Conservation (phyloP, 768 basidiomycete species). For the Mycena pura region DNA sequence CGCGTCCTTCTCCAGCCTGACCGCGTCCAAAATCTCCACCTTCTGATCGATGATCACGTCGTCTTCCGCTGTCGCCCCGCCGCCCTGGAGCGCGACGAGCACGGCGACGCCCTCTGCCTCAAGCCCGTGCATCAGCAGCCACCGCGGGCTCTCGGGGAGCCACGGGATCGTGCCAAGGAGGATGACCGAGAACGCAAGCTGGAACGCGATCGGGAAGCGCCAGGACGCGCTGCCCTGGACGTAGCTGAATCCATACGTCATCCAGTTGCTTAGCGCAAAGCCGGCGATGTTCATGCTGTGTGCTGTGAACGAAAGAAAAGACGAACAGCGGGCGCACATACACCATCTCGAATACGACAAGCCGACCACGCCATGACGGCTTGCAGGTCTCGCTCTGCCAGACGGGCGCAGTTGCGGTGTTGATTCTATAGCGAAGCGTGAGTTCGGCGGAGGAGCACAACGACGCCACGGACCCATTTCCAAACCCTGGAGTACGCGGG, state of each 20-base stretch:
- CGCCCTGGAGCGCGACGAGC: conserved; percentile 51
- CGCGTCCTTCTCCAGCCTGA: conserved; percentile 48
- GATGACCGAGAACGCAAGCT: conserved; percentile 53
- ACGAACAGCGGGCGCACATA: conserved; percentile 26
- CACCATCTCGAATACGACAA: conserved; percentile 59
- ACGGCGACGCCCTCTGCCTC: conserved; percentile 49
- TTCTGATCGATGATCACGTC: conserved; percentile 45
- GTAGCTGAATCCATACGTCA: conserved; percentile 60
- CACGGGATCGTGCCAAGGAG: conserved; percentile 53
- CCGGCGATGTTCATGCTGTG: conserved; percentile 57
- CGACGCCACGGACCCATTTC: conserved; percentile 50
- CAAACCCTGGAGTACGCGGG: conserved; percentile 39
- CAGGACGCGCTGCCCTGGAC: conserved; percentile 49
- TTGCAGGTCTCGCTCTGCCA: conserved; percentile 62
- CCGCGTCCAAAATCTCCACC: conserved; percentile 52
- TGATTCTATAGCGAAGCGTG: conserved; percentile 37
- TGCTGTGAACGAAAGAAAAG: neutral
- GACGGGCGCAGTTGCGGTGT: conserved; percentile 57
- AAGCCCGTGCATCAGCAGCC: conserved; percentile 54
- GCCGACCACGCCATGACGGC: conserved; percentile 53
- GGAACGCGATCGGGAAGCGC: conserved; percentile 60
- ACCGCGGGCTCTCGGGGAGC: conserved; percentile 56
- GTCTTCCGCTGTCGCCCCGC: conserved; percentile 41
- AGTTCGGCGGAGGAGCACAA: neutral
- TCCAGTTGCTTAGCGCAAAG: conserved; percentile 59